Percentiles rank a stretch among this genome's conserved stretches.
phyloP scores from a whole-genome alignment of 208 protist genomes.

The Leishmania martiniquensis region DNA sequence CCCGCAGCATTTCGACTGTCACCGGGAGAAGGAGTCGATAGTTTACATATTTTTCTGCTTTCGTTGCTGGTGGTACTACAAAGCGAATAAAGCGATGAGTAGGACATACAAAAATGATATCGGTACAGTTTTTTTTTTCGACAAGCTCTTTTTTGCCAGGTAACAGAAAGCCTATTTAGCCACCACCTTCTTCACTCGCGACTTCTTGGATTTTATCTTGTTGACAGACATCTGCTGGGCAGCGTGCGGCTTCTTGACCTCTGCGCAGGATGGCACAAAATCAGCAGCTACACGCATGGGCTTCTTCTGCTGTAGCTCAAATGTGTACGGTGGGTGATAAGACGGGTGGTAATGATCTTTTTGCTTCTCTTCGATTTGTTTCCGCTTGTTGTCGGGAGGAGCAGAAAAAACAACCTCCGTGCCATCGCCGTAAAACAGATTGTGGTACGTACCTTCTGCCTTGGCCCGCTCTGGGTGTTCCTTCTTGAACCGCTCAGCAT shows the following conservation, averaged over 20 bases:
- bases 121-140: slow-evolving; percentile 8
- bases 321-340: slow-evolving; percentile 19
- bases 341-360: slow-evolving; percentile 30
- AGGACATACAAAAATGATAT: slow-evolving; percentile 5
- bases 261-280: slow-evolving; percentile 83
- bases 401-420: slow-evolving; percentile 55
- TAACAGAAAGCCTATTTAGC: neutral
- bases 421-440: slow-evolving; percentile 76
- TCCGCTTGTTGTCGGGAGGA: slow-evolving; percentile 69
- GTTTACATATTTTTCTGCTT: neutral
- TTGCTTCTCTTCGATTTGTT: slow-evolving; percentile 51
- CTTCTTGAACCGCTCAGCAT: slow-evolving; percentile 39
- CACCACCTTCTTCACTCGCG: slow-evolving; percentile 6
- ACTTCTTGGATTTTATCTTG: slow-evolving; percentile 16
- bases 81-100: slow-evolving; percentile 1
- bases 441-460: slow-evolving; percentile 62
- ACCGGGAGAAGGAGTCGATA: neutral
- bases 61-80: neutral
- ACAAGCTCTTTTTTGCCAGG: neutral
- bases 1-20: neutral
- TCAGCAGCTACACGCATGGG: slow-evolving; percentile 57
- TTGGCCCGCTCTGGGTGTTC: slow-evolving; percentile 30
- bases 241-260: slow-evolving; percentile 27
- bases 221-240: neutral
- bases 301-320: slow-evolving; percentile 36